Evolutionary conservation across 257 asterid species (phyloP).

Genomic region (Nicotiana knightiana): DNA sequence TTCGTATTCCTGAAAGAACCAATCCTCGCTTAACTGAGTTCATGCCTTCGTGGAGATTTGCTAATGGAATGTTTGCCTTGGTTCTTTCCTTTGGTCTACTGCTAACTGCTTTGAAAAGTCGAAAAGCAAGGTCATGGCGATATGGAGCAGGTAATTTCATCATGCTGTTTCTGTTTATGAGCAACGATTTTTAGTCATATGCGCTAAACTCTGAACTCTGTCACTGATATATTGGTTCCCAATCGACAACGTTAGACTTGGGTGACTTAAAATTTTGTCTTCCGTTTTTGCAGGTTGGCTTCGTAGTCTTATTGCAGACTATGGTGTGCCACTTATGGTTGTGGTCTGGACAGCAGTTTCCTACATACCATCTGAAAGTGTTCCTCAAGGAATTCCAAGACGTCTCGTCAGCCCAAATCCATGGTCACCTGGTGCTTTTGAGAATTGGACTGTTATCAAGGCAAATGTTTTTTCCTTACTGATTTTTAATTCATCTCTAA

Average conservation of each 20-base stretch:
- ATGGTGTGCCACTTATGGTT: constrained; percentile 95
- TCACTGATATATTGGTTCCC: background rate
- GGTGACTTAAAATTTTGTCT: background rate
- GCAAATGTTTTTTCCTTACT: constrained; percentile 25
- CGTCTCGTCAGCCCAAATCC: constrained; percentile 95
- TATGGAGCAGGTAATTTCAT: constrained; percentile 58
- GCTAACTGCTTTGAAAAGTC: constrained; percentile 66
- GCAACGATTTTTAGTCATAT: background rate
- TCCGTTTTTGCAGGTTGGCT: constrained; percentile 49
- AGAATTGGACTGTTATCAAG: constrained; percentile 87
- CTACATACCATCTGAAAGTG: constrained; percentile 63
- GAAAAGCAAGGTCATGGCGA: constrained; percentile 90
- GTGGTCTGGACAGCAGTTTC: constrained; percentile 82
- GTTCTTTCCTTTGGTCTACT: constrained; percentile 74
- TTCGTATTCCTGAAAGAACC: constrained; percentile 64
- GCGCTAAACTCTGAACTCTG: background rate
- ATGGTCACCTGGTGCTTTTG: constrained; percentile 88
- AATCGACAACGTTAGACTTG: background rate
- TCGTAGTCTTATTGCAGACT: constrained; percentile 84
- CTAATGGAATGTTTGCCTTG: constrained; percentile 85
- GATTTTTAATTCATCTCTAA: background rate
- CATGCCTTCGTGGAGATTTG: constrained; percentile 80
- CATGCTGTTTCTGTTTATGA: background rate
- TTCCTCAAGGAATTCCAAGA: constrained; percentile 82
- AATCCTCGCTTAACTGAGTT: constrained; percentile 33